Evolutionary conservation across 495 filamentous ascomycete species (phyloP).

Genomic region (Aspergillus affinis): DNA sequence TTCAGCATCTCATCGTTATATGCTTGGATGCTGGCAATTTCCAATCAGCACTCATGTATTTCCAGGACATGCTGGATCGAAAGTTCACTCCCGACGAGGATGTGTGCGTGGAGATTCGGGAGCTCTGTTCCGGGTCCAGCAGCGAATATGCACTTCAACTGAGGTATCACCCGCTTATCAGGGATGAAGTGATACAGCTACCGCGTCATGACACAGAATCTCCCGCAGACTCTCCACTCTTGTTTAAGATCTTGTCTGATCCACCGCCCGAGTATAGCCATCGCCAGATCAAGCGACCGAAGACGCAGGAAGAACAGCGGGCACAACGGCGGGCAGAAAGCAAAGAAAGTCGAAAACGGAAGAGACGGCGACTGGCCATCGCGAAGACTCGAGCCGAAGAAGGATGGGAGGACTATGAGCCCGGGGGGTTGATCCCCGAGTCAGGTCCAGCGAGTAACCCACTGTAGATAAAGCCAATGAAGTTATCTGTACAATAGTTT

Average conservation of each 20-base stretch:
- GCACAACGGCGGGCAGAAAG: constrained; percentile 16
- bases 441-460: constrained; percentile 1
- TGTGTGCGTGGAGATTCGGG: constrained; percentile 28
- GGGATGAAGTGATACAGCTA: constrained; percentile 14
- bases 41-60: constrained; percentile 41
- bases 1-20: constrained; percentile 67
- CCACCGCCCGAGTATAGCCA: constrained; percentile 1
- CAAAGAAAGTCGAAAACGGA: constrained; percentile 25
- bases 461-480: background rate
- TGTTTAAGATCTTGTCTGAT: constrained; percentile 7
- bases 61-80: constrained; percentile 36
- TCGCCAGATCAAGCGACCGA: background rate
- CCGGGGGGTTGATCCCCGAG: constrained; percentile 17
- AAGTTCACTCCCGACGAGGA: constrained; percentile 23
- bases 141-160: constrained; percentile 34
- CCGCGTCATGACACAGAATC: constrained; percentile 11
- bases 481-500: constrained; percentile 5
- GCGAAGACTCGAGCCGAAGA: constrained; percentile 20
- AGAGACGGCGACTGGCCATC: constrained; percentile 23
- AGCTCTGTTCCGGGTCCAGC: constrained; percentile 26
- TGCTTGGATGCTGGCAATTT: constrained; percentile 51
- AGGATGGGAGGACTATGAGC: constrained; percentile 26
- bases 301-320: constrained; percentile 15
- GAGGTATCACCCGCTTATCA: constrained; percentile 29
- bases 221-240: background rate